Evolutionary conservation across 129 eudicot species (phyloP).

Genomic region (Sambucus nigra): DNA sequence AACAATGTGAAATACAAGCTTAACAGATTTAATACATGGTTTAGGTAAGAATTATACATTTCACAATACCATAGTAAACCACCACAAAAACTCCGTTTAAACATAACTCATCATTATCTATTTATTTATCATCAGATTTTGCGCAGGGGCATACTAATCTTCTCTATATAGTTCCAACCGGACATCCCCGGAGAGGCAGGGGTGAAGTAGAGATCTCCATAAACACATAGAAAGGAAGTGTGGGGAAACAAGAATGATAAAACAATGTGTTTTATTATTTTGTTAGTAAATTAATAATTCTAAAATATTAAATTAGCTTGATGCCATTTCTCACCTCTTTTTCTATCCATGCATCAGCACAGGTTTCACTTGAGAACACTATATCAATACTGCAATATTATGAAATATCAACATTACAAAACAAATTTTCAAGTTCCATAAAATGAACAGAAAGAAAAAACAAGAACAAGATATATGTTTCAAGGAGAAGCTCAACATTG

Average conservation of each 20-base stretch:
- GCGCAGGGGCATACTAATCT: not conserved
- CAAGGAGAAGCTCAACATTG: not conserved
- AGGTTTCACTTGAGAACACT: slow-evolving; percentile 64
- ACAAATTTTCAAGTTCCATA: not conserved
- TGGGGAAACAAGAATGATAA: not conserved
- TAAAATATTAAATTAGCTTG: not conserved
- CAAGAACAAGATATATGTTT: not conserved
- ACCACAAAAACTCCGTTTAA: no score
- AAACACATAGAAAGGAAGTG: not conserved
- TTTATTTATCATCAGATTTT: no score
- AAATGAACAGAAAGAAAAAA: not conserved
- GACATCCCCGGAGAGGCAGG: not conserved
- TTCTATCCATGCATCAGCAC: slow-evolving; percentile 96
- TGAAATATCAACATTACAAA: slow-evolving; percentile 7
- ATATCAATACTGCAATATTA: slow-evolving; percentile 68
- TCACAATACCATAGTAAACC: no score
- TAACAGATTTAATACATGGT: no score
- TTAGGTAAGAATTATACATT: no score
- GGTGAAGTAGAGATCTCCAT: not conserved
- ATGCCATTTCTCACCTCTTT: slow-evolving; percentile 53
- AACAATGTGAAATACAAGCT: no score
- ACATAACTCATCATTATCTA: no score
- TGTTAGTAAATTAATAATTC: not conserved
- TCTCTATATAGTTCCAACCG: not conserved
- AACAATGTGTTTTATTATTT: not conserved